A percentile compares a stretch with the other conserved stretches of the same genome.
Conservation (phyloP, 352 stramenopile species). For the Globisporangium mamillatum region DNA sequence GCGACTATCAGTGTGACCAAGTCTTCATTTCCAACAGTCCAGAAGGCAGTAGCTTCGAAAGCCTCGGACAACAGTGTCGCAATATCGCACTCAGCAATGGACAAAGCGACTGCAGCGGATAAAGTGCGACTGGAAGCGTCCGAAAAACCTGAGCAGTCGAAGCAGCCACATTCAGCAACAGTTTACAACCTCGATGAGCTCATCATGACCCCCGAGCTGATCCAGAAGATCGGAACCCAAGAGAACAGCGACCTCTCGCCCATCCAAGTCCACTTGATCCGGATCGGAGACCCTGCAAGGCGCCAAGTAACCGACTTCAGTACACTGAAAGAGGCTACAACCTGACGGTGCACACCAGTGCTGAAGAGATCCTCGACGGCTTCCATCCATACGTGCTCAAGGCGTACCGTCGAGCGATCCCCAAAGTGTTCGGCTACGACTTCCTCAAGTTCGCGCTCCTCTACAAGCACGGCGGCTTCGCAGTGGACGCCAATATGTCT, state of each 20-base stretch:
- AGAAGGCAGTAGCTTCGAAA: not conserved
- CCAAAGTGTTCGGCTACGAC: slow-evolving; percentile 13
- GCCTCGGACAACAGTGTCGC: not conserved
- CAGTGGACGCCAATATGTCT: slow-evolving; percentile 17
- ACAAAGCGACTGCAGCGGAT: too few relatives aligned
- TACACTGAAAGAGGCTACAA: slow-evolving; percentile 9
- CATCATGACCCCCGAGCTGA: slow-evolving; percentile 5
- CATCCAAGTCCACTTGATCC: slow-evolving; percentile 13
- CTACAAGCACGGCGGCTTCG: slow-evolving; percentile 20
- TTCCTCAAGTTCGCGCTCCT: slow-evolving; percentile 22
- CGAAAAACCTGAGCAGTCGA: too few relatives aligned
- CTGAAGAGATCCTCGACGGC: slow-evolving; percentile 14
- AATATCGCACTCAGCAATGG: not conserved
- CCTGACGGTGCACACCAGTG: slow-evolving; percentile 14
- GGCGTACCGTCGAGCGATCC: slow-evolving; percentile 13
- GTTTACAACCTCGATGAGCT: slow-evolving; percentile 1
- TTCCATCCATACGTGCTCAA: slow-evolving; percentile 11
- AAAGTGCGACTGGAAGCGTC: too few relatives aligned
- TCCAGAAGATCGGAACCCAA: not conserved
- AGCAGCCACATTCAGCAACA: not conserved
- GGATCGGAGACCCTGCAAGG: slow-evolving; percentile 8
- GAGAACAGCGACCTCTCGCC: not conserved
- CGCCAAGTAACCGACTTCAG: too few relatives aligned
- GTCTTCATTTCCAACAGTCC: not conserved
- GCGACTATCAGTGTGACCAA: not conserved